phyloP scores from a whole-genome alignment of 1,284 basidiomycete genomes.

The Grifola frondosa region DNA sequence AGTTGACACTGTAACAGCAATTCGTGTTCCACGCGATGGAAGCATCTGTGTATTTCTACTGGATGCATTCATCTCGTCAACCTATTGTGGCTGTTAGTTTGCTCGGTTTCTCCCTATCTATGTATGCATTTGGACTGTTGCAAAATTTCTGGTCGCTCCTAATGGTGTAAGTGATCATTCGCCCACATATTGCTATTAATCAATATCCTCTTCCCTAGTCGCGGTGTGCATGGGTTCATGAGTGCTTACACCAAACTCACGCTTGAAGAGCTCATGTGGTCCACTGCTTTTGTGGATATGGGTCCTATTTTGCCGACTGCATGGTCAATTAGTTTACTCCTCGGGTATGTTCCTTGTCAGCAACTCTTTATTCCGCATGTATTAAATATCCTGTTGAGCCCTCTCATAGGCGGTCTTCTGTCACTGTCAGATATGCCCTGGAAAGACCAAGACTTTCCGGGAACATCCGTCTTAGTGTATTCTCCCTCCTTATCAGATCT shows the following conservation, averaged over 20 bases:
- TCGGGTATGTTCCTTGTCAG: slow-evolving; percentile 38
- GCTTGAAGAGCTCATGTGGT: slow-evolving; percentile 71
- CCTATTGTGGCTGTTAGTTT: too few species aligned
- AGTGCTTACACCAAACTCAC: slow-evolving; percentile 73
- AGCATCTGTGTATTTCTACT: too few species aligned
- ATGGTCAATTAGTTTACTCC: slow-evolving; percentile 47
- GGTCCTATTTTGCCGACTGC: slow-evolving; percentile 70
- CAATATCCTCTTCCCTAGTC: slow-evolving; percentile 35
- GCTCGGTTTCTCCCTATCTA: slow-evolving; percentile 63
- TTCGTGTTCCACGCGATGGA: too few species aligned
- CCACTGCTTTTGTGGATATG: slow-evolving; percentile 64
- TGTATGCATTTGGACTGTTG: slow-evolving; percentile 73
- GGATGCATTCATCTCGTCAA: too few species aligned
- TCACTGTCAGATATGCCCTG: slow-evolving; percentile 66
- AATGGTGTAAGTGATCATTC: slow-evolving; percentile 55
- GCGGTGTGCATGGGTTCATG: slow-evolving; percentile 50
- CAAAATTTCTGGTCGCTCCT: slow-evolving; percentile 63
- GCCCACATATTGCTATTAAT: too few species aligned
- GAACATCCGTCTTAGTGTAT: slow-evolving; percentile 58
- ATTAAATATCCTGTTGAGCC: slow-evolving; percentile 37
- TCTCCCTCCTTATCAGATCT: slow-evolving; percentile 63
- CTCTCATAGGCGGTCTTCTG: slow-evolving; percentile 68
- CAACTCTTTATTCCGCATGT: slow-evolving; percentile 1
- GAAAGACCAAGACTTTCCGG: slow-evolving; percentile 69
- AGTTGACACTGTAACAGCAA: too few species aligned